Base-by-base conservation (phyloP, 495 filamentous ascomycete genomes). In the Amorphotheca resinae region DNA sequence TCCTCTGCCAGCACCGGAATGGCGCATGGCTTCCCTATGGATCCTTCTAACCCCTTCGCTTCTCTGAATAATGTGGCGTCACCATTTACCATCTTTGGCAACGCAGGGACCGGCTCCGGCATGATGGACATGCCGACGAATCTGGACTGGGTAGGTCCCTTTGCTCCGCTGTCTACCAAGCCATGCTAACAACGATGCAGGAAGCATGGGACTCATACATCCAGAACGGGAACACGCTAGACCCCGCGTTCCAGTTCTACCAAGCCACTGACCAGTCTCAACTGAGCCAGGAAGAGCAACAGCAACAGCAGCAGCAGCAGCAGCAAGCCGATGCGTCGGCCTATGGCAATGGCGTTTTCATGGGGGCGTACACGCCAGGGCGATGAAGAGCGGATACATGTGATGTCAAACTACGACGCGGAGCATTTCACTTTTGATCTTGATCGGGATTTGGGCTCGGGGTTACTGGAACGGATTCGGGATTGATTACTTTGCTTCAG, bases 121-220 rank as follows among this genome's bases (percentile, higher is more conserved):
- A 52, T 55, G 52, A 38, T 52, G 43, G 55, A 58, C 43, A 33
- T 44, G 31, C 44, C 52, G 8, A 41, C 41, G 7, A 55, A 55
- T 28, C 25, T 58, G 18, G 55, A 58, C 22, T 58, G 55, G 55
- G 51, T 54, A 52, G 17, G 48, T 48, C 20, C 16, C 1, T 30
- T 35, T 14, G 9, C n/a, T 12, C 36, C 14, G 25, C 14, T 34
- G 21, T 14, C 9, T 22, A 28, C 17, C 28, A 1, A 25, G 2
- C 28, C 16, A 1, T 3, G 28, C 46, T 50, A 37, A 49, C 39
- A 36, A 14, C 1, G 1, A 18, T 11, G 21, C 21, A 54, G 54
- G 52, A 58, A 22, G 55, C 55, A 18, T 58, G 55, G 55, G 55
- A 58, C 42, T 46, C 44, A 16, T 58, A 52, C 33, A 50, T 58